Base-by-base conservation (phyloP, 2,329 filamentous ascomycete genomes). In the Monosporascus ibericus region DNA sequence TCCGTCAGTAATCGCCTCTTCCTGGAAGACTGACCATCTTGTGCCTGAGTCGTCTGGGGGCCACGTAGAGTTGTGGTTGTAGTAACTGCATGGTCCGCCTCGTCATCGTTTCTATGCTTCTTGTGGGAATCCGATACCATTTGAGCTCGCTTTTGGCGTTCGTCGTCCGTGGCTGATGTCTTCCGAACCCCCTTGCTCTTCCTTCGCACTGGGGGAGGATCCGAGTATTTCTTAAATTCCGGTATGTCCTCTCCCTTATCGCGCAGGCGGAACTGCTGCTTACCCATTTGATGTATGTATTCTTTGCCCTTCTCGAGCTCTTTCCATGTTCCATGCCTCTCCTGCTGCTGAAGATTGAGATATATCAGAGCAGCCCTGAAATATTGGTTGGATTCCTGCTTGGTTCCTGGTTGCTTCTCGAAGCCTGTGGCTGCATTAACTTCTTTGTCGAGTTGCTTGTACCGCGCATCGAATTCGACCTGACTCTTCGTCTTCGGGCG, bases 251-350 rank as follows among this genome's bases (percentile, higher is more conserved):
- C 27, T 15, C 44, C 52, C 15, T 25, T 8, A 17, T 18, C 14
- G 6, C 40, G 15, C 18, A 27, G 18, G 17, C 37, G 48, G 20
- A 58, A 53, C 8, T 6, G 17, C 15, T 50, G 42, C 24, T 50
- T 51, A 3, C 44, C 46, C 61, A 62, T 64, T 1, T 46, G 25
- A 27, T 55, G 37, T 14, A 59, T 17, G 24, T 50, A 58, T 17
- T 48, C 27, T 9, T 51, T 6, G 6, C 38, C 50, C 20, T 56
- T 49, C 20, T 48, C 40, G 8, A 62, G 54, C 27, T 49, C 22
- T 22, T 48, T 39, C 60, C 61, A 63, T 6, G 53, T 51, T 5
- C 48, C 22, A 4, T 24, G 37, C 3, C 24, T 48, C 39, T 56
- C 40, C 2, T 47, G 34, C 17, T 56, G n/a, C 47, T 52, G 52